Percentiles rank a stretch among this genome's conserved stretches.
phyloP scores from a whole-genome alignment of 2,329 filamentous ascomycete genomes.

The Byssothecium circinans region DNA sequence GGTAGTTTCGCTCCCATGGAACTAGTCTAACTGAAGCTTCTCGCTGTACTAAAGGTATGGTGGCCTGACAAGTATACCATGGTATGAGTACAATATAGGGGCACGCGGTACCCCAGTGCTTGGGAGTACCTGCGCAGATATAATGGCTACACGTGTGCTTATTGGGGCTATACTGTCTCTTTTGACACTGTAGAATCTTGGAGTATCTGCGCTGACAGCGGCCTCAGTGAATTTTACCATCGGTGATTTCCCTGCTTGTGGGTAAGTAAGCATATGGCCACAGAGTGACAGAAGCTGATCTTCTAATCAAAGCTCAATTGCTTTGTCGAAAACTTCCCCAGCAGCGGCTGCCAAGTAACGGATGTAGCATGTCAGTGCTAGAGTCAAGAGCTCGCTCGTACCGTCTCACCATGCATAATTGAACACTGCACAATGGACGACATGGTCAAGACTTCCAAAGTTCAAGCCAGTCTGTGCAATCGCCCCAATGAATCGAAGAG shows the following conservation, averaged over 20 bases:
- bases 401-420: conserved; percentile 18
- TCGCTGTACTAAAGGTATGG: too few relatives aligned
- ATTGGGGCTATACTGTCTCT: neutral
- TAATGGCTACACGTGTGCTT: neutral
- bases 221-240: neutral
- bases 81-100: too few relatives aligned
- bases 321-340: conserved; percentile 14
- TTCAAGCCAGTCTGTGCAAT: conserved; percentile 25
- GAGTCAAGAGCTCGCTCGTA: conserved; percentile 7
- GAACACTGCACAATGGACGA: conserved; percentile 28
- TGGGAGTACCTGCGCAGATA: neutral
- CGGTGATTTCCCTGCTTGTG: neutral
- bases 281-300: neutral
- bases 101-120: too few relatives aligned
- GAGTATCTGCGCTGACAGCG: neutral
- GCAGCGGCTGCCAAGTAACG: conserved; percentile 14
- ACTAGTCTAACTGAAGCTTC: too few relatives aligned
- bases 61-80: too few relatives aligned
- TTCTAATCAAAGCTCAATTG: conserved; percentile 18
- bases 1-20: too few relatives aligned
- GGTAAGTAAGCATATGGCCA: neutral
- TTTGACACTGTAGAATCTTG: neutral
- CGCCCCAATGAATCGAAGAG: conserved; percentile 18
- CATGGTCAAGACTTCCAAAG: conserved; percentile 18
- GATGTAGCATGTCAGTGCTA: conserved; percentile 22